A percentile compares a stretch with the other conserved stretches of the same genome.
These are phyloP conservation scores for Neopestalotiopsis sp. DNA, from an alignment of 2,329 filamentous ascomycete species.

Conservation along the genomic window DNA sequence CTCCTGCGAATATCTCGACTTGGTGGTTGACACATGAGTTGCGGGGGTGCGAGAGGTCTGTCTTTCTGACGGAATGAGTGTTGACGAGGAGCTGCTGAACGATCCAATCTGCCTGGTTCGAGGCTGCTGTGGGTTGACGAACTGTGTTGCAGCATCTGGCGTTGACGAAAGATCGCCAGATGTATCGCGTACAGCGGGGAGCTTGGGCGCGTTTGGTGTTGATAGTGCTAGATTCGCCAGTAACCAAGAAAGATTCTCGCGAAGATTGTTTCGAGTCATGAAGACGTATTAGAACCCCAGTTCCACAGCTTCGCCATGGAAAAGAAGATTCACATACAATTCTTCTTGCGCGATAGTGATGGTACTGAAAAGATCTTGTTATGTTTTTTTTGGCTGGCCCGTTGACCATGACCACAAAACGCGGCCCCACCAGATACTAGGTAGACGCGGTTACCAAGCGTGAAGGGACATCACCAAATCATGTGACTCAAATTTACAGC, in stretches of 20 bases:
- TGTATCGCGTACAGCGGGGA: slow-evolving; percentile 37
- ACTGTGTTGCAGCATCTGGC: slow-evolving; percentile 25
- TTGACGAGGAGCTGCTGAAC: background rate
- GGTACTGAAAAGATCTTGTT: background rate
- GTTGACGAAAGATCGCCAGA: slow-evolving; percentile 26
- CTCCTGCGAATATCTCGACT: slow-evolving; percentile 25
- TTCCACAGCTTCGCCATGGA: slow-evolving; percentile 40
- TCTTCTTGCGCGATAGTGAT: background rate
- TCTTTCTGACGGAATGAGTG: slow-evolving; percentile 22
- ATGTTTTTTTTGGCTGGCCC: background rate
- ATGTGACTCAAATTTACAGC: slow-evolving; percentile 17
- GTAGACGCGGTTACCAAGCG: background rate
- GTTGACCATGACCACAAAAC: background rate
- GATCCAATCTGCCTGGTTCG: background rate
- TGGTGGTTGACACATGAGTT: slow-evolving; percentile 28
- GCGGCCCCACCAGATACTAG: slow-evolving; percentile 17
- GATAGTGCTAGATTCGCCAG: slow-evolving; percentile 50
- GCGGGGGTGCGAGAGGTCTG: slow-evolving; percentile 21
- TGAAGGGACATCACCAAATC: slow-evolving; percentile 18
- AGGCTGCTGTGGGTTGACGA: slow-evolving; percentile 13
- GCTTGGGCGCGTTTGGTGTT: slow-evolving; percentile 44
- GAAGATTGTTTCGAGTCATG: slow-evolving; percentile 68
- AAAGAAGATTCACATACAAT: slow-evolving; percentile 23
- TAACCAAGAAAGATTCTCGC: slow-evolving; percentile 63
- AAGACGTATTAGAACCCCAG: slow-evolving; percentile 47